These are phyloP conservation scores for Diaporthe aspalathi DNA, from an alignment of 2,329 filamentous ascomycete genomes.

Conservation along the genomic window DNA sequence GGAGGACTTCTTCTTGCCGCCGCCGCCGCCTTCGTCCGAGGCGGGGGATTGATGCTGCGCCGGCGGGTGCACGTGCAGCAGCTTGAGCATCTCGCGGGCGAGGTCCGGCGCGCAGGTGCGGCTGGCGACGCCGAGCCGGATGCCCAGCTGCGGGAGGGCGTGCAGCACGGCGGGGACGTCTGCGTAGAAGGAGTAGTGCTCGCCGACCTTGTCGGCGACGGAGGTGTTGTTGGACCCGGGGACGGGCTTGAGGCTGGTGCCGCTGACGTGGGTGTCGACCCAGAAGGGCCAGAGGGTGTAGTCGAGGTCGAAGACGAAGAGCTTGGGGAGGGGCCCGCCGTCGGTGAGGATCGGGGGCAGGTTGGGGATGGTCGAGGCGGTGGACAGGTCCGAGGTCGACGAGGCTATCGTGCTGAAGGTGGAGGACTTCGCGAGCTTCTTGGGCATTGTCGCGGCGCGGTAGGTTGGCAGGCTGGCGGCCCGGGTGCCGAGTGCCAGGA, in stretches of 20 bases:
- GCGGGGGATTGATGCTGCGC: background rate
- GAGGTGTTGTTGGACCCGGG: constrained; percentile 51
- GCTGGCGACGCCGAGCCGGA: constrained; percentile 78
- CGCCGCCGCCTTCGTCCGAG: constrained; percentile 42
- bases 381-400: constrained; percentile 42
- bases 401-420: constrained; percentile 41
- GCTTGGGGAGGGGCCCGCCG: constrained; percentile 78
- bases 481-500: background rate
- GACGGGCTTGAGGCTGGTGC: constrained; percentile 71
- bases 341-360: constrained; percentile 58
- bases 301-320: constrained; percentile 95
- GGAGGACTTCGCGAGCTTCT: constrained; percentile 40
- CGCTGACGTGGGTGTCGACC: constrained; percentile 90
- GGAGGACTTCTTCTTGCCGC: constrained; percentile 38
- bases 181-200: constrained; percentile 76
- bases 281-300: constrained; percentile 99
- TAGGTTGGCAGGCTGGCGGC: background rate
- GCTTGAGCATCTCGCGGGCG: constrained; percentile 81
- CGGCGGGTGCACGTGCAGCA: constrained; percentile 69
- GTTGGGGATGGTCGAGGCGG: constrained; percentile 35
- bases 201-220: constrained; percentile 67
- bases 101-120: constrained; percentile 84
- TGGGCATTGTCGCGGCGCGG: constrained; percentile 35
- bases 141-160: constrained; percentile 60
- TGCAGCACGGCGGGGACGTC: constrained; percentile 76